Base-by-base conservation (phyloP, 2,329 filamentous ascomycete species). In the Neocucurbitaria cava region DNA sequence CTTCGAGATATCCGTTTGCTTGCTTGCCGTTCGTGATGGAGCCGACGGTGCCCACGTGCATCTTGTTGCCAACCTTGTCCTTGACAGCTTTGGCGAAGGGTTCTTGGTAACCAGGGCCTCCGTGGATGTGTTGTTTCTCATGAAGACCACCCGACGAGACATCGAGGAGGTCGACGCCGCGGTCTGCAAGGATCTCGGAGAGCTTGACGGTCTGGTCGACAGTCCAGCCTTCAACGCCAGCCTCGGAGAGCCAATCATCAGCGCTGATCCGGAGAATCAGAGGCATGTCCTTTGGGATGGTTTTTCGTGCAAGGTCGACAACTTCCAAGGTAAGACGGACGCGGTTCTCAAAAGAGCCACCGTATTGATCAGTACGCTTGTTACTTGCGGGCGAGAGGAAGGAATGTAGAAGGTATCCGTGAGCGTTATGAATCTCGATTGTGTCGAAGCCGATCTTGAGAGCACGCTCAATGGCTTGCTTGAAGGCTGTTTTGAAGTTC, bases 111-210 rank as follows among this genome's bases (percentile, higher is more conserved):
- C 81, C 88, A 1, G 87, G 86, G 40, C 85, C 83, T 11, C 82
- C 66, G 18, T 81, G 77, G 59, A 91, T 85, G 70, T 86, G 79
- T 70, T 90, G 87, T 40, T 76, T 72, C 31, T 80, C 75, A 70
- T 87, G 84, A 71, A 90, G 89, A 35, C 90, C 93, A 30, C 87
- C 91, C 1, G 87, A 88, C 64, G 88, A 92, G 52, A 96, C 86
- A 72, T 97, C 93, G 26, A 96, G 82, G 15, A 96, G 79, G 72
- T 97, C 93, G 39, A 96, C 83, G 26, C 93, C 93, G 11, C 83
- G 80, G 0, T 83, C 84, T 0, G 90, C 89, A 1, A 97, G 83
- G 9, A 89, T 78, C 70, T 80, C 71, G 0, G 90, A 88, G 1
- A 95, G 82, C 44, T 79, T 79, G 26, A 86, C 80, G 0, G 86